Base-by-base conservation (phyloP, 768 basidiomycete genomes). In the Tricholoma terreum region DNA sequence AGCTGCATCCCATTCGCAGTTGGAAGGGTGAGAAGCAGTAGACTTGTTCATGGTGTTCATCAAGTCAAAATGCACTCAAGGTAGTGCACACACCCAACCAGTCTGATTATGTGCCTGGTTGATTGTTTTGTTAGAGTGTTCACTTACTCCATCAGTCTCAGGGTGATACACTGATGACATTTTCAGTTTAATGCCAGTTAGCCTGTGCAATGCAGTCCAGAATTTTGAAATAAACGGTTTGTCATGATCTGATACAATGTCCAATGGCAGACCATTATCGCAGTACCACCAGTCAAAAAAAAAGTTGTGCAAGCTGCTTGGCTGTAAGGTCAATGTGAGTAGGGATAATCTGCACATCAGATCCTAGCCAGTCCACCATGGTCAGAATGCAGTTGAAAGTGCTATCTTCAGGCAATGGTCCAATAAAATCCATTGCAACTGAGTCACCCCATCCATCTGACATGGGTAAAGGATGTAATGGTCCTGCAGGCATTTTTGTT, bases 1-100 rank as follows among this genome's bases (percentile, higher is more conserved):
- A 31, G 0, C 61, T 62, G 0, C 48, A 42, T 0, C 74, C 69
- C 1, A 63, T 14, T 6, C 63, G 52, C 0, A 75, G 61, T 31
- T 73, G 69, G 50, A 77, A 77, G 0, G 61, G 65, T 0, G 65
- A 65, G 42, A 66, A 73, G 70, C 70, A 0, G 74, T 73, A 0
- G 69, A 65, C 1, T 57, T 54, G 48, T 72, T 71, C 0, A 68
- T 58, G 0, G 67, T 65, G 40, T 66, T 71, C 70, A 76, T 77
- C 0, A 76, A 51, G 15, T 67, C 35, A 51, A 76, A 76, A 3
- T 63, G 55, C 0, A 74, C 58, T 0, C 27, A 51, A 0, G 70
- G 73, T 0, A 76, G 56, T 0, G 66, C 61, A n/a, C n/a, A n/a
- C n/a, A n/a, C 0, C 31, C 17, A 0, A 65, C 63, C 35, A 10